Evolutionary conservation across 2,329 filamentous ascomycete species (phyloP), one percentile per base, ranked within the genome.

Genomic region (Fusarium anthophilum): DNA sequence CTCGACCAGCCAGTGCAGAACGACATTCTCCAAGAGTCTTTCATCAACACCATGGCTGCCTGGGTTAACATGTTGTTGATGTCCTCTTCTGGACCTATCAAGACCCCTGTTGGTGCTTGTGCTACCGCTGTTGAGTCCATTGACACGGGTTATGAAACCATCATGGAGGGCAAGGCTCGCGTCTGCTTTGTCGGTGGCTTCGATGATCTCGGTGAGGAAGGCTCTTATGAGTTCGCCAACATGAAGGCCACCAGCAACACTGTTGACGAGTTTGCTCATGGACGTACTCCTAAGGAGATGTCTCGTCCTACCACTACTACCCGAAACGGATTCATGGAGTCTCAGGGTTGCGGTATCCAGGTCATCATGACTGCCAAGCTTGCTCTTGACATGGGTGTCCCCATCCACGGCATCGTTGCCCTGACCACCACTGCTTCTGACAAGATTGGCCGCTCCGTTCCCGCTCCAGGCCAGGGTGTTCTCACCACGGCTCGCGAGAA

Each of bases 231-330:
- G 84, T 99, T 99, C 83, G 96, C 96, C 87, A 99, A 99, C 88
- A 99, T 99, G 96, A 97, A 98, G 86, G 96, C 96, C 68, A 99
- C 96, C 63, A 98, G 95, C 89, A 99, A 98, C 81, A 95, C 96
- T 32, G 93, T 98, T 70, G 95, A 98, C 77, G 97, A 99, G 83
- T 94, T 99, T 78, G 94, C 92, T 15, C 96, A 98, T 80, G 96
- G 96, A 54, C 94, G 96, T 76, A 98, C 96, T 56, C 96, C 96
- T 18, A 91, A 92, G 83, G 96, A 99, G 85, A 99, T 99, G 96
- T 99, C 97, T 38, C 93, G 96, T 71, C 96, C 96, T 9, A 97
- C 95, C 10, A 99, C 96, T 50, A 99, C 96, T 7, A 99, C 96
- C 72, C 91, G 96, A 84, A 96, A 95, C 79, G 96, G 96, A 58